Evolutionary conservation across 1,284 basidiomycete species (phyloP).

Genomic region (Sparassis latifolia): DNA sequence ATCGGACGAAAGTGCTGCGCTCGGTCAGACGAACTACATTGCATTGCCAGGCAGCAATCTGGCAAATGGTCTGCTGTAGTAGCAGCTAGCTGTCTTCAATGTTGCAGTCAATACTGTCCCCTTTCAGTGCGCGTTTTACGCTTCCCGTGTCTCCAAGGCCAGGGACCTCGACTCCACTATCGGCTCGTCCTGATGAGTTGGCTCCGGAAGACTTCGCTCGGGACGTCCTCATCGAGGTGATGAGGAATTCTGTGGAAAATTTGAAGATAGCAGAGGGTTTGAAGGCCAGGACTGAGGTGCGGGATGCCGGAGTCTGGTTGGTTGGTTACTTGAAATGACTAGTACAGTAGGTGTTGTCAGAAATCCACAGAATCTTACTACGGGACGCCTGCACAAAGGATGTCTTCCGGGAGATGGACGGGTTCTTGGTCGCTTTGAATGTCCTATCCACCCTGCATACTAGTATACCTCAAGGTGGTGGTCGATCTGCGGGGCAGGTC

Average conservation of each 20-base stretch:
- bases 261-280: conserved; percentile 49
- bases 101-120: conserved; percentile 30
- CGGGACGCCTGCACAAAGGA: conserved; percentile 60
- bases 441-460: conserved; percentile 53
- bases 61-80: too few relatives aligned
- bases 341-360: conserved; percentile 43
- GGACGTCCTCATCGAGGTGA: conserved; percentile 64
- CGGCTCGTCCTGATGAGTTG: conserved; percentile 34
- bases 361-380: conserved; percentile 54
- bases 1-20: too few relatives aligned
- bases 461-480: conserved; percentile 22
- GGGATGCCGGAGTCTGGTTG: background rate
- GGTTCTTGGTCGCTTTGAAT: conserved; percentile 67
- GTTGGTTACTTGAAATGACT: background rate
- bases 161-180: conserved; percentile 10
- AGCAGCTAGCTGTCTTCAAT: conserved; percentile 9
- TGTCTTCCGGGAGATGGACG: conserved; percentile 73
- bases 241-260: conserved; percentile 61
- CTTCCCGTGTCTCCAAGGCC: conserved; percentile 18
- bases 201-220: conserved; percentile 65
- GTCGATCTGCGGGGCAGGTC: conserved; percentile 32
- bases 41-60: too few relatives aligned
- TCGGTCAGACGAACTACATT: too few relatives aligned
- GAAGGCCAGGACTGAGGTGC: conserved; percentile 45
- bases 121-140: conserved; percentile 28